Evolutionary conservation across 2,329 filamentous ascomycete genomes (phyloP).

Genomic region (Juglanconis sp.): DNA sequence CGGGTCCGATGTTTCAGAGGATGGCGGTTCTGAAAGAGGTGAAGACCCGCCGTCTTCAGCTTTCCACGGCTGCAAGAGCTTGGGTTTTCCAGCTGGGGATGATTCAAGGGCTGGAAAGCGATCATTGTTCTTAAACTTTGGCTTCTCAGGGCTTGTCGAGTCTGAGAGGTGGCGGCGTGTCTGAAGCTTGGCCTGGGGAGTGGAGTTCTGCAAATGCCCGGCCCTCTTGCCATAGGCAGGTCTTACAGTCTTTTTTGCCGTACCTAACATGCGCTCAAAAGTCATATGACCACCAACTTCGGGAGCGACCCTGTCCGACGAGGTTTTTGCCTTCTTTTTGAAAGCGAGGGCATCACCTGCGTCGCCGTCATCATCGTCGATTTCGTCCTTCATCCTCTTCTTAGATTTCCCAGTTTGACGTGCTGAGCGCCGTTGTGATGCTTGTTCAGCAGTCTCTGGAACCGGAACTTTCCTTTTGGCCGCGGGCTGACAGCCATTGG

Average conservation of each 20-base stretch:
- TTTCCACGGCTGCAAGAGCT: neutral
- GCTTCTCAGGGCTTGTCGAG: conserved; percentile 9
- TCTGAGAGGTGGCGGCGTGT: neutral
- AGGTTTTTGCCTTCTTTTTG: conserved; percentile 5
- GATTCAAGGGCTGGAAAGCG: neutral
- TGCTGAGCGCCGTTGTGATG: neutral
- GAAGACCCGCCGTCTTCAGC: neutral
- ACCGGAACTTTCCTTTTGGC: neutral
- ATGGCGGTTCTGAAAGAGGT: conserved; percentile 6
- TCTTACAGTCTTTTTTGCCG: neutral
- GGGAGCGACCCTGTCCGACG: neutral
- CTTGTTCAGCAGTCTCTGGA: neutral
- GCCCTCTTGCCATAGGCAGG: conserved; percentile 6
- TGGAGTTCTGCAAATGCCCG: neutral
- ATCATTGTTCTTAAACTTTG: conserved; percentile 13
- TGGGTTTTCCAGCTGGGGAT: neutral
- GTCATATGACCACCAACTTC: conserved; percentile 10
- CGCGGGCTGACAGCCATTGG: neutral
- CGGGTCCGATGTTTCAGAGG: conserved; percentile 3
- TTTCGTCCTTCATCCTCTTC: conserved; percentile 2
- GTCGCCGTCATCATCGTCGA: neutral
- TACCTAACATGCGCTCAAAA: conserved; percentile 2
- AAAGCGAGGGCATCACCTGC: neutral
- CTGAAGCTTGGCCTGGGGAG: neutral
- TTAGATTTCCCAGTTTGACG: neutral